These are phyloP conservation scores for Ascochyta viciae-villosae DNA, from an alignment of 2,329 filamentous ascomycete genomes.

Conservation along the genomic window DNA sequence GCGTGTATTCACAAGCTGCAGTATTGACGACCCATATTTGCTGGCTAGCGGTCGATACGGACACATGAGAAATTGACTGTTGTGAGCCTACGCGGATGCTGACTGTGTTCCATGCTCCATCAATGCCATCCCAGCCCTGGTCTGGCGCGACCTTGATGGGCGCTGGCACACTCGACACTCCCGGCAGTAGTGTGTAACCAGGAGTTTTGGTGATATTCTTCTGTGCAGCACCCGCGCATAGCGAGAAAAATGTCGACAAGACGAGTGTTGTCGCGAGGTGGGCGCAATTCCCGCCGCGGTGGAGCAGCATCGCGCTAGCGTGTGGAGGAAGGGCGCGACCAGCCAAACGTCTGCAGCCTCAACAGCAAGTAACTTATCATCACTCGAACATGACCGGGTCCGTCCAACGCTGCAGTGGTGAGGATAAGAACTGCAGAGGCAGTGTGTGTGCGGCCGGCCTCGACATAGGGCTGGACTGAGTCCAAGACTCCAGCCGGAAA, in stretches of 20 bases:
- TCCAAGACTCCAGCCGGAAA: constrained; percentile 8
- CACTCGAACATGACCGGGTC: constrained; percentile 7
- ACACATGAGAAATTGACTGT: constrained; percentile 61
- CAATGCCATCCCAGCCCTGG: constrained; percentile 49
- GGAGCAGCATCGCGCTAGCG: constrained; percentile 11
- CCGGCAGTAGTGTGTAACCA: constrained; percentile 26
- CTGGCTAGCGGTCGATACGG: constrained; percentile 72
- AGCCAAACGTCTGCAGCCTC: constrained; percentile 12
- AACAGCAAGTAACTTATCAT: constrained; percentile 5
- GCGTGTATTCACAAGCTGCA: constrained; percentile 32
- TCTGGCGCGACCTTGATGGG: constrained; percentile 46
- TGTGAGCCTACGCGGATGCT: constrained; percentile 65
- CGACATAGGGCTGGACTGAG: constrained; percentile 9
- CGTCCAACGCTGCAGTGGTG: neutral
- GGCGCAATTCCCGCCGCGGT: constrained; percentile 20
- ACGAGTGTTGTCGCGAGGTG: constrained; percentile 22
- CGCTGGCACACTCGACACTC: constrained; percentile 32
- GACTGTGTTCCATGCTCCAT: constrained; percentile 70
- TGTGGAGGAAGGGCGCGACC: constrained; percentile 4
- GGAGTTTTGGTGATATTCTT: constrained; percentile 30
- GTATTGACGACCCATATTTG: constrained; percentile 71
- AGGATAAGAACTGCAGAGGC: neutral
- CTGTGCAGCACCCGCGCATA: constrained; percentile 32
- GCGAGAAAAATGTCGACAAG: constrained; percentile 23
- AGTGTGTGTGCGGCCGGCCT: neutral